These are phyloP conservation scores for Phytophthora macrochlamydospora DNA, from an alignment of 352 stramenopile genomes.

Conservation along the genomic window DNA sequence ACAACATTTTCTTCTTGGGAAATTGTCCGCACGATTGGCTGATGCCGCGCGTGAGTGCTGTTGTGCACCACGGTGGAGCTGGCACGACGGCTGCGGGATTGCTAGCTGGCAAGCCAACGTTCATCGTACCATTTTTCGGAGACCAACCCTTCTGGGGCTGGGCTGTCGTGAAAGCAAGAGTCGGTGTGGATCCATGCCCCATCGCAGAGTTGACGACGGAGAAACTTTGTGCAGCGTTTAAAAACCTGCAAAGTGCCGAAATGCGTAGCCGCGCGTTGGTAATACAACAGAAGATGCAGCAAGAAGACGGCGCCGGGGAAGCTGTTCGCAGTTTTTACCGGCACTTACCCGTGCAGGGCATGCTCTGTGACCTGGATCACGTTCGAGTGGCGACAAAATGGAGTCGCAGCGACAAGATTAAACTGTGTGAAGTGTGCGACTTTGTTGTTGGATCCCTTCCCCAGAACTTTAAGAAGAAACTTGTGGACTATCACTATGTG, in stretches of 20 bases:
- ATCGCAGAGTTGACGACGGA: slow-evolving; percentile 79
- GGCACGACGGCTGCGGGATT: slow-evolving; percentile 92
- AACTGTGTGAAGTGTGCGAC: slow-evolving; percentile 57
- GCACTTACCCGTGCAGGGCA: slow-evolving; percentile 79
- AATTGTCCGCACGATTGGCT: slow-evolving; percentile 91
- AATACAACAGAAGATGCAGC: slow-evolving; percentile 64
- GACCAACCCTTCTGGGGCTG: slow-evolving; percentile 95
- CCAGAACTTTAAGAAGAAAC: slow-evolving; percentile 48
- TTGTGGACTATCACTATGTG: slow-evolving; percentile 58
- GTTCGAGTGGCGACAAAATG: slow-evolving; percentile 56
- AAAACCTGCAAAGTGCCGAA: slow-evolving; percentile 45
- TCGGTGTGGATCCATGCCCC: slow-evolving; percentile 83
- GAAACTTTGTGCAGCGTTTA: slow-evolving; percentile 74
- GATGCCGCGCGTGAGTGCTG: slow-evolving; percentile 83
- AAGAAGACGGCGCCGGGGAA: slow-evolving; percentile 83
- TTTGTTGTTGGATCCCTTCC: slow-evolving; percentile 48
- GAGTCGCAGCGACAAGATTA: slow-evolving; percentile 51
- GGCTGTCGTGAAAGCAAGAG: slow-evolving; percentile 75
- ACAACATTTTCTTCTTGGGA: slow-evolving; percentile 64
- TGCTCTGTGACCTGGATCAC: slow-evolving; percentile 78
- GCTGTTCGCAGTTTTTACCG: slow-evolving; percentile 87
- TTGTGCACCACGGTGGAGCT: slow-evolving; percentile 81
- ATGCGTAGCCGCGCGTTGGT: slow-evolving; percentile 46
- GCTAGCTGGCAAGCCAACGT: slow-evolving; percentile 88
- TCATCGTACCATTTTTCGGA: slow-evolving; percentile 95